Evolutionary conservation across 176 grass and related monocot genomes (phyloP), one percentile per base, ranked within the genome.

Genomic region (Bonia amplexicaulis): DNA sequence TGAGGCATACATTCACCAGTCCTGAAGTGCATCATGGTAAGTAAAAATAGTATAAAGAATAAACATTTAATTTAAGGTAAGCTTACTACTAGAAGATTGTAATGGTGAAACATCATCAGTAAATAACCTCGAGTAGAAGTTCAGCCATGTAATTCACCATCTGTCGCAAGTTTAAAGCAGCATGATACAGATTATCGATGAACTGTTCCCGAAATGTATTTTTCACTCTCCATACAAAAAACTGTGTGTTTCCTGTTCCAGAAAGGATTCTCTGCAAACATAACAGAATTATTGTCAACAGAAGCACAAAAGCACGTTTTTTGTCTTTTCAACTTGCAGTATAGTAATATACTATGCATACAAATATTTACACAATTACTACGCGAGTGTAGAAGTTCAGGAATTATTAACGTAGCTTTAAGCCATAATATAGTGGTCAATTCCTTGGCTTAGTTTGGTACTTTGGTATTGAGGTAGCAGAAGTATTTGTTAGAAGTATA

Each of bases 201-300:
- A 90, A 76, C 27, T 87, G 71, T 65, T 97, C 86, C 84, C 57
- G 85, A 78, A 88, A 85, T 66, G 75, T 77, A 69, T 69, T 84
- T 73, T 90, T 97, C 26, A 84, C 65, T 74, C 83, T 89, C 94
- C 94, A 97, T 68, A 93, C 85, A 87, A 85, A 97, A 70, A 90
- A 79, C 31, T 73, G 53, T 66, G 85, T 9, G 27, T 79, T 71
- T 84, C 62, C 86, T 71, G 74, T 40, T n/a, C 69, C 66, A 44
- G 82, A 80, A 69, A 16, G 12, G 26, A 92, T 80, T 97, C 82
- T 92, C 94, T 94, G 85, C 80, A 81, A 78, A 84, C 26, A 92
- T n/a, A 33, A 82, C 54, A 10, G 17, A 66, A 76, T 70, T 75
- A 66, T 25, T 76, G 79, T 77, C 23, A 84, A 54, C 9, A 49